Percentiles rank a stretch among this genome's conserved stretches.
Conservation (phyloP, 2,329 filamentous ascomycete genomes). For the Sporothrix protearum region DNA sequence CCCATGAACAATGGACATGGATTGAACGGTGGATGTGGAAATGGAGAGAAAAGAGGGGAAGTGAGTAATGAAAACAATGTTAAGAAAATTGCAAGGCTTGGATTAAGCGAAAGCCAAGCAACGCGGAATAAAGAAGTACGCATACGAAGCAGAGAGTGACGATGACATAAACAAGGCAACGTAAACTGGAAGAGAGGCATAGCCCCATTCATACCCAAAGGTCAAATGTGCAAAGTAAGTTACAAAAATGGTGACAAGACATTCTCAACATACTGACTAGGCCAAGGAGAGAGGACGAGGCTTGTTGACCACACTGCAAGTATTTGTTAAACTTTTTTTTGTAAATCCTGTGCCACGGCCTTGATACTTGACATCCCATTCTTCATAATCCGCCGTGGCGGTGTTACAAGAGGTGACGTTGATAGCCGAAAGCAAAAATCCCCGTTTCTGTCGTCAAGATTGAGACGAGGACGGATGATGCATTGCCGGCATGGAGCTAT, state of each 20-base stretch:
- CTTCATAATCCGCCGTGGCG: not conserved
- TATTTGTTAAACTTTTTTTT: not conserved
- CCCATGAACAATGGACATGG: not conserved
- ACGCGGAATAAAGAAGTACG: not conserved
- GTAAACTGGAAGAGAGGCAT: not conserved
- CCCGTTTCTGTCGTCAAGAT: not conserved
- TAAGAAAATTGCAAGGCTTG: not conserved
- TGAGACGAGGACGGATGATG: not conserved
- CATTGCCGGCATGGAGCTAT: not conserved
- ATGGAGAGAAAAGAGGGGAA: not conserved
- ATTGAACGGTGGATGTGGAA: not conserved
- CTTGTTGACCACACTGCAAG: not conserved
- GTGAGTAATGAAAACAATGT: not conserved
- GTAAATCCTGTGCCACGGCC: not conserved
- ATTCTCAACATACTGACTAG: not conserved
- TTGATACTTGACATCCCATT: not conserved
- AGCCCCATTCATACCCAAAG: too few species aligned
- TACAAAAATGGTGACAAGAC: not conserved
- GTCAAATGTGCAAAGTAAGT: too few species aligned
- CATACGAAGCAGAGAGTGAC: not conserved
- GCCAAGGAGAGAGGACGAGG: not conserved
- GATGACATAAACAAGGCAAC: not conserved
- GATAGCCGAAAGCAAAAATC: not conserved
- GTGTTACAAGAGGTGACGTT: not conserved
- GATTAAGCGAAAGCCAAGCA: not conserved